Conservation (phyloP, 169 alveolate genomes). For the Eimeria praecox region DNA sequence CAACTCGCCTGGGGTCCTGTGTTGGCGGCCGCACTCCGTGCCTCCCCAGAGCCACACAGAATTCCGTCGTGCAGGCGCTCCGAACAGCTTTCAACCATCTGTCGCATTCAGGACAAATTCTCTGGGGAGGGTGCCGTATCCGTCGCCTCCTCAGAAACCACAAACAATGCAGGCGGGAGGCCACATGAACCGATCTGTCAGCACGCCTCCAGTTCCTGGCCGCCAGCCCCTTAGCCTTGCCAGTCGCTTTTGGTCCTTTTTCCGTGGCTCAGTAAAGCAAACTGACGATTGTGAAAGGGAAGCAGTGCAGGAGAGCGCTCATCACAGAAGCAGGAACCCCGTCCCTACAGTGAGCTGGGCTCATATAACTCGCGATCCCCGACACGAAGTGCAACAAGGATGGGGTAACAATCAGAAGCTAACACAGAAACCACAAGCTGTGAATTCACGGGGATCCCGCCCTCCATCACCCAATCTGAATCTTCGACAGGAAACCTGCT, state of each 20-base stretch:
- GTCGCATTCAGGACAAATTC: not conserved
- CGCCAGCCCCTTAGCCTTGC: slow-evolving; percentile 58
- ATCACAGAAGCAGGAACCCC: not conserved
- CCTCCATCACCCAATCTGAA: slow-evolving; percentile 39
- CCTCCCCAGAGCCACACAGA: slow-evolving; percentile 45
- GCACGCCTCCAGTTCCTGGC: slow-evolving; percentile 62
- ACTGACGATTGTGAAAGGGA: not conserved
- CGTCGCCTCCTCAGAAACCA: not conserved
- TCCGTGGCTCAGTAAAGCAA: slow-evolving; percentile 25
- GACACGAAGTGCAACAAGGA: not conserved
- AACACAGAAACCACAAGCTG: not conserved
- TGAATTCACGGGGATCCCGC: not conserved
- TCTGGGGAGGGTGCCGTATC: not conserved
- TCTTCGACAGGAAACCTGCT: not conserved
- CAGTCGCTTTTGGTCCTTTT: slow-evolving; percentile 55
- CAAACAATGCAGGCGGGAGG: not conserved
- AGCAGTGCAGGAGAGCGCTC: not conserved
- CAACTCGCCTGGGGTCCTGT: slow-evolving; percentile 17
- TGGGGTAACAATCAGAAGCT: not conserved
- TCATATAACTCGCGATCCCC: not conserved
- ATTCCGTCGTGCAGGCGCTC: not conserved
- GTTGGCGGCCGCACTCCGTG: slow-evolving; percentile 66
- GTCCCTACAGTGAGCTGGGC: slow-evolving; percentile 51
- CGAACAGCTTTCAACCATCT: not conserved
- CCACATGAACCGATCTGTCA: slow-evolving; percentile 26